These are phyloP conservation scores for Glaciozyma antarctica DNA, from an alignment of 768 basidiomycete species.

Conservation along the genomic window DNA sequence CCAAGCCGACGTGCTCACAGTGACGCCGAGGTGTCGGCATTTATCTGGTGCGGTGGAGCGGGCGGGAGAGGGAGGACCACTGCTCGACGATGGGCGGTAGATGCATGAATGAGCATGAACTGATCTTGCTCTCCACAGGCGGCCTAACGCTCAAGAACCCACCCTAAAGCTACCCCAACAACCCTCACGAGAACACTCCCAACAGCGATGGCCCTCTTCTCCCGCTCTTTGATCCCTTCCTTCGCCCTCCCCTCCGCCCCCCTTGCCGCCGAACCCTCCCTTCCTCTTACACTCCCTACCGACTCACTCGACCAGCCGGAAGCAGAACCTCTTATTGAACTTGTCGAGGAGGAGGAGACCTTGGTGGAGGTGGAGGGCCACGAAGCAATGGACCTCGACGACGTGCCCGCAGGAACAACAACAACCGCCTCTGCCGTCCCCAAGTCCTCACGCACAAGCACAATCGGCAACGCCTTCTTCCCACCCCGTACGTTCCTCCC, in stretches of 20 bases:
- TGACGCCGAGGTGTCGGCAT: too few species aligned
- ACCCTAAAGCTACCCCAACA: too few species aligned
- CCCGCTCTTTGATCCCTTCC: slow-evolving; percentile 6
- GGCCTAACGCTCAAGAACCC: too few species aligned
- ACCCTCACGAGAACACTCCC: background rate
- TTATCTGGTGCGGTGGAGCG: too few species aligned
- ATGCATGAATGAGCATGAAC: too few species aligned
- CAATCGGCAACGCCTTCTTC: slow-evolving; percentile 15
- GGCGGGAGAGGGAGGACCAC: too few species aligned
- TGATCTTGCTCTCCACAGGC: too few species aligned
- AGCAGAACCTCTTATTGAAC: background rate
- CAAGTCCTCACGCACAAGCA: background rate
- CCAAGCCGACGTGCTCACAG: too few species aligned
- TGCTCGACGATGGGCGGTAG: too few species aligned
- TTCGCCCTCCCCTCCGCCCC: slow-evolving; percentile 1
- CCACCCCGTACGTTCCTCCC: slow-evolving; percentile 11
- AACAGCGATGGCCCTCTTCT: slow-evolving; percentile 1
- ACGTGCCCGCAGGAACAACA: background rate
- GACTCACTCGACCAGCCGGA: background rate
- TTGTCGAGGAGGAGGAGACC: background rate
- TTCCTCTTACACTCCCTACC: background rate
- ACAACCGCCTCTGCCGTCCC: background rate
- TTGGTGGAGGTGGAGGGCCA: background rate
- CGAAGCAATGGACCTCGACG: background rate
- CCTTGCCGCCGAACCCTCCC: background rate